A percentile compares a stretch with the other conserved stretches of the same genome.
Conservation (phyloP, 805 yeast genomes). For the Candida odintsovae region DNA sequence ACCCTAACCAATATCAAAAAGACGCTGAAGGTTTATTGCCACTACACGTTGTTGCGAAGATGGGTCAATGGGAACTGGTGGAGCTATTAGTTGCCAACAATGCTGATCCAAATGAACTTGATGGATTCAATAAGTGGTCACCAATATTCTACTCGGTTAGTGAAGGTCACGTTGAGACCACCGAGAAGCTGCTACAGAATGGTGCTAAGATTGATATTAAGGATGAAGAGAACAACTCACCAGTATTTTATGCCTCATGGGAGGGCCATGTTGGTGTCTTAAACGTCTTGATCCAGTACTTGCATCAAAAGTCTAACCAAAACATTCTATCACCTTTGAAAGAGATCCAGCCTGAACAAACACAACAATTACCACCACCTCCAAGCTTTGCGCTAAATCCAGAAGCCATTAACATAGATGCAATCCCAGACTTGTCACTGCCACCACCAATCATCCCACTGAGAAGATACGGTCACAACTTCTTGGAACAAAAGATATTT, state of each 20-base stretch:
- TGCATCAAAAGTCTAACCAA: conserved; percentile 12
- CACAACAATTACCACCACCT: conserved; percentile 13
- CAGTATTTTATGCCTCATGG: conserved; percentile 86
- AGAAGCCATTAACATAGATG: conserved; percentile 43
- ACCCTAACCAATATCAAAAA: conserved; percentile 35
- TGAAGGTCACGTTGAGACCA: conserved; percentile 72
- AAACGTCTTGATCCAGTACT: conserved; percentile 50
- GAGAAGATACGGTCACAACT: conserved; percentile 92
- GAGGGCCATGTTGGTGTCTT: conserved; percentile 88
- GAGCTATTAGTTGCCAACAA: conserved; percentile 66
- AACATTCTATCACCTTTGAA: conserved; percentile 22
- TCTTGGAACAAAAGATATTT: conserved; percentile 82
- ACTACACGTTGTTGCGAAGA: conserved; percentile 80
- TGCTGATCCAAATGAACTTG: conserved; percentile 70
- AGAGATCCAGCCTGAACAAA: conserved; percentile 5
- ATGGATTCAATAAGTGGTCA: conserved; percentile 89
- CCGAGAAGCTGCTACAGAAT: conserved; percentile 59
- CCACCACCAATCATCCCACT: conserved; percentile 97
- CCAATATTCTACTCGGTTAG: conserved; percentile 87
- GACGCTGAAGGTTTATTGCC: conserved; percentile 90
- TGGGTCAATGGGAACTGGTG: conserved; percentile 69
- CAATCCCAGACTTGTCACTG: conserved; percentile 82
- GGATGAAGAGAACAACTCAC: conserved; percentile 78
- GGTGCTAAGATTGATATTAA: conserved; percentile 65
- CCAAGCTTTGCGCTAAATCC: conserved; percentile 19